Evolutionary conservation across 192 early-diverging fungal species (phyloP).

Genomic region (Mortierella hygrophila): DNA sequence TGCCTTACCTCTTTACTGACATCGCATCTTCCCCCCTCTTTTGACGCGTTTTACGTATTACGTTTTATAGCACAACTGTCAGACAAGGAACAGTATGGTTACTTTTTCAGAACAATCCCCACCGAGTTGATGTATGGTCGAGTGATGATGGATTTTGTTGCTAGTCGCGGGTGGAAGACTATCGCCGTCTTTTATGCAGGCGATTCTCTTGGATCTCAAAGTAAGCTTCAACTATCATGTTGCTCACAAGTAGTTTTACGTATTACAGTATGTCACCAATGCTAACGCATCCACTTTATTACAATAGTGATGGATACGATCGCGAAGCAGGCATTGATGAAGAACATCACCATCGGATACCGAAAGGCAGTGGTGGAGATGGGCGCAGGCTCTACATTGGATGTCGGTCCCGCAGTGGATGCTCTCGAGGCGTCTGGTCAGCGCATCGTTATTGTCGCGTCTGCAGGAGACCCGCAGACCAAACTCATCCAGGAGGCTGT

Average conservation of each 20-base stretch:
- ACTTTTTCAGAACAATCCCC: conserved; percentile 67
- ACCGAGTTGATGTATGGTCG: conserved; percentile 62
- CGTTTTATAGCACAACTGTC: conserved; percentile 58
- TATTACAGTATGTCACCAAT: neutral
- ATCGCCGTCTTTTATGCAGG: conserved; percentile 62
- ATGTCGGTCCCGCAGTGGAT: conserved; percentile 29
- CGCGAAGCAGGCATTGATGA: conserved; percentile 29
- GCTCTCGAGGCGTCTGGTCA: conserved; percentile 52
- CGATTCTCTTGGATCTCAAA: conserved; percentile 61
- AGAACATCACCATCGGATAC: conserved; percentile 51
- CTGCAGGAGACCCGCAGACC: conserved; percentile 45
- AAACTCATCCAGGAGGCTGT: conserved; percentile 56
- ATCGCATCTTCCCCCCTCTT: neutral
- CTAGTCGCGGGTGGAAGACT: conserved; percentile 60
- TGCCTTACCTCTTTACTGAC: neutral
- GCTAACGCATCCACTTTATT: neutral
- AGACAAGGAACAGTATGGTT: conserved; percentile 61
- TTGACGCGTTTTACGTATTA: neutral
- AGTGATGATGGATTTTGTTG: conserved; percentile 63
- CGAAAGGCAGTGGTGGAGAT: conserved; percentile 53
- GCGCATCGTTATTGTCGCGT: conserved; percentile 61
- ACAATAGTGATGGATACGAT: conserved; percentile 58
- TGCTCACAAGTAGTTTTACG: neutral
- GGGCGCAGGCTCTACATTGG: conserved; percentile 17
- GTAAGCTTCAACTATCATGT: conserved; percentile 28